Evolutionary conservation across 2,329 filamentous ascomycete species (phyloP).

Genomic region (Emericellopsis atlantica): DNA sequence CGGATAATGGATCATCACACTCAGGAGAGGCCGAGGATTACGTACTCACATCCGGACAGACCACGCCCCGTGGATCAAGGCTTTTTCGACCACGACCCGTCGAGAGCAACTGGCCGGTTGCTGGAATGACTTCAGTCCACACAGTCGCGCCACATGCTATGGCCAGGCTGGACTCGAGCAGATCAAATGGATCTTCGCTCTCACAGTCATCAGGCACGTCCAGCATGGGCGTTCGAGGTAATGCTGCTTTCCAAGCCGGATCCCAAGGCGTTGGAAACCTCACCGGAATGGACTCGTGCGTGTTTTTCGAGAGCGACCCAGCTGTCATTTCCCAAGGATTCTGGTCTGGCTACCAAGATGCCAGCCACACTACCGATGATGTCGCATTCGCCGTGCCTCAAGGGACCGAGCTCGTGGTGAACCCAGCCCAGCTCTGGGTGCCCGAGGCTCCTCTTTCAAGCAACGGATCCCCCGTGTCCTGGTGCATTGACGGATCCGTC

Average conservation of each 20-base stretch:
- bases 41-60: constrained; percentile 40
- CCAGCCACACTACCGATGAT: constrained; percentile 25
- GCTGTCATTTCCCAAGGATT: constrained; percentile 36
- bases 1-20: constrained; percentile 34
- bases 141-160: constrained; percentile 20
- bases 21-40: constrained; percentile 42
- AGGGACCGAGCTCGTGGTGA: no score
- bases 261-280: constrained; percentile 22
- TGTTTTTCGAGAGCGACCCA: constrained; percentile 35
- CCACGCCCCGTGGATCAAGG: constrained; percentile 35
- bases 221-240: constrained; percentile 39
- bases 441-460: no score
- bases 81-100: constrained; percentile 31
- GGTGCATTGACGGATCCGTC: constrained; percentile 39
- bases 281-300: constrained; percentile 37
- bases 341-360: constrained; percentile 27
- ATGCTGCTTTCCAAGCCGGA: constrained; percentile 29
- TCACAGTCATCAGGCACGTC: constrained; percentile 38
- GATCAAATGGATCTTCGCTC: constrained; percentile 28
- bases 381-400: constrained; percentile 23
- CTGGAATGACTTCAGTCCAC: constrained; percentile 18
- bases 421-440: no score
- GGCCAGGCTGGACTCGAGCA: constrained; percentile 24
- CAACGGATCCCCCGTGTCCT: constrained; percentile 37
- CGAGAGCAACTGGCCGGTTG: constrained; percentile 35